Conservation (phyloP, 805 yeast genomes). For the Debaryomyces castellii region DNA sequence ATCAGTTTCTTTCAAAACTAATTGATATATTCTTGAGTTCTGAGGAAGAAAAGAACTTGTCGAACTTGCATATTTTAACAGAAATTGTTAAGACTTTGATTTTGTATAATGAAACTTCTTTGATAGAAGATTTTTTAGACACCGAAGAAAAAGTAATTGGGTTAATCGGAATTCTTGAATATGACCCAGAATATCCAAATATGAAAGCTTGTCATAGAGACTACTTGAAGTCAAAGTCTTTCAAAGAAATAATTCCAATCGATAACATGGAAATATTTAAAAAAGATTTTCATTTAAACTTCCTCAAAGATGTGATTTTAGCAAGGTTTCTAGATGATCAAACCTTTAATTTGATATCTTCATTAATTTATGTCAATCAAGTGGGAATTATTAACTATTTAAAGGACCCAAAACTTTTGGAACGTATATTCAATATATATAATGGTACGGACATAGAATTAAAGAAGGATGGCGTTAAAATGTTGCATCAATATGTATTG, state of each 20-base stretch:
- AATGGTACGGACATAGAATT: slow-evolving; percentile 19
- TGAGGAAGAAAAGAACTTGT: slow-evolving; percentile 53
- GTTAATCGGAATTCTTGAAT: slow-evolving; percentile 76
- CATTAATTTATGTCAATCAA: slow-evolving; percentile 68
- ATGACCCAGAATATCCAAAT: slow-evolving; percentile 83
- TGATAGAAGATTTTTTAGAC: slow-evolving; percentile 33
- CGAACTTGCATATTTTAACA: slow-evolving; percentile 63
- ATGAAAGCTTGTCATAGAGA: slow-evolving; percentile 79
- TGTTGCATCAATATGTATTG: slow-evolving; percentile 76
- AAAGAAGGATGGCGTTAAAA: slow-evolving; percentile 68
- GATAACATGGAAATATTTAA: slow-evolving; percentile 57
- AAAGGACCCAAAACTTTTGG: slow-evolving; percentile 53
- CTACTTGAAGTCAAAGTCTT: slow-evolving; percentile 56
- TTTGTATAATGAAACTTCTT: slow-evolving; percentile 60
- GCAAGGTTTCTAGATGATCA: slow-evolving; percentile 83
- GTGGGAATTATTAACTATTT: slow-evolving; percentile 62
- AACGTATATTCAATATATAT: slow-evolving; percentile 60
- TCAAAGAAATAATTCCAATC: slow-evolving; percentile 71
- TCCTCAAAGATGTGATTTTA: slow-evolving; percentile 81
- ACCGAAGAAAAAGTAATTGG: slow-evolving; percentile 41
- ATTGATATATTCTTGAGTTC: slow-evolving; percentile 52
- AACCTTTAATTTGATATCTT: slow-evolving; percentile 62
- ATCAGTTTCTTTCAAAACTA: slow-evolving; percentile 53
- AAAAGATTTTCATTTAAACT: slow-evolving; percentile 75
- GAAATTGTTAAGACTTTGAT: slow-evolving; percentile 71